Evolutionary conservation across 176 grass and related monocot genomes (phyloP).

Genomic region (Aechmea fasciata): DNA sequence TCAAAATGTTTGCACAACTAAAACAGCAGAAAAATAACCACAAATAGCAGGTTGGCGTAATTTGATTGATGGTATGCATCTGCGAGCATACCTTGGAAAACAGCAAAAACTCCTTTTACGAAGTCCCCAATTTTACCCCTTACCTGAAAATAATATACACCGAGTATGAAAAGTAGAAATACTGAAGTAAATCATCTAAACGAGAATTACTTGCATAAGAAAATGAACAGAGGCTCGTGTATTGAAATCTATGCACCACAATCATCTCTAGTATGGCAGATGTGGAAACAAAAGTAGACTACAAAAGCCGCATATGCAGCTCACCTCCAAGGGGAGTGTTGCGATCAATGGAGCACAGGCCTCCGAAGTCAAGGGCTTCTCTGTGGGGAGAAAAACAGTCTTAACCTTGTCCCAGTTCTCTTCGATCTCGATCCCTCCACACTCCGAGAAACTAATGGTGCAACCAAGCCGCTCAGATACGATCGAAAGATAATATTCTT

Average conservation of each 20-base stretch:
- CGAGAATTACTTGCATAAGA: background rate
- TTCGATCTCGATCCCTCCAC: slow-evolving; percentile 91
- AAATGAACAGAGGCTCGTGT: background rate
- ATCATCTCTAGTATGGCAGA: background rate
- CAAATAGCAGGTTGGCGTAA: background rate
- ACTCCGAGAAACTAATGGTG: slow-evolving; percentile 91
- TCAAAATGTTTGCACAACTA: too few relatives aligned
- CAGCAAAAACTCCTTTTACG: slow-evolving; percentile 64
- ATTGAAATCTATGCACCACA: slow-evolving; percentile 7
- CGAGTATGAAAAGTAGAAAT: slow-evolving; percentile 2
- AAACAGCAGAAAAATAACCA: background rate
- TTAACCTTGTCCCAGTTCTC: slow-evolving; percentile 99
- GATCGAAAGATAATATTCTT: slow-evolving; percentile 90
- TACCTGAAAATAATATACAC: slow-evolving; percentile 40
- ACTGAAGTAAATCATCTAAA: background rate
- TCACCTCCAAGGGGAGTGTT: slow-evolving; percentile 87
- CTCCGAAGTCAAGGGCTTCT: slow-evolving; percentile 72
- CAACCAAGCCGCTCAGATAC: slow-evolving; percentile 77
- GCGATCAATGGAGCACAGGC: slow-evolving; percentile 75
- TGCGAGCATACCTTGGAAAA: slow-evolving; percentile 75
- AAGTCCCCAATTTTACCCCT: slow-evolving; percentile 83
- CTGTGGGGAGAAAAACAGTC: slow-evolving; percentile 64
- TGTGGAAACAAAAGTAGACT: background rate
- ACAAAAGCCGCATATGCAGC: background rate
- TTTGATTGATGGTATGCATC: background rate